These are phyloP conservation scores for Cutaneotrichosporon curvatum DNA, from an alignment of 1,284 basidiomycete genomes.

Conservation along the genomic window DNA sequence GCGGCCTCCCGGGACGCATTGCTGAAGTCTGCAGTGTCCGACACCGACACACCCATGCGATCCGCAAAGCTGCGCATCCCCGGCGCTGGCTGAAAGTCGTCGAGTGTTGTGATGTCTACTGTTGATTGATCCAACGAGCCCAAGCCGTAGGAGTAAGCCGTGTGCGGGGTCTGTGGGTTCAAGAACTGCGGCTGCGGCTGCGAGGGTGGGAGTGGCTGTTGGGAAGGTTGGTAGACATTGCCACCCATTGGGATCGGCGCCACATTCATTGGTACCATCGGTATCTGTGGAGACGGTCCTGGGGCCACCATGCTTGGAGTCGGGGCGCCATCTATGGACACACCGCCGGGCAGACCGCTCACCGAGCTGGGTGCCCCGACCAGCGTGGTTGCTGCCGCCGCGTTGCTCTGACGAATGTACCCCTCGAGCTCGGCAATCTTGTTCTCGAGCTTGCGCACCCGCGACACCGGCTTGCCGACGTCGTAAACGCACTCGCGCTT, in stretches of 20 bases:
- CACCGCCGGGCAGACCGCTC: no score
- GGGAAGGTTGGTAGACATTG: no score
- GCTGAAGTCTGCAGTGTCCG: background rate
- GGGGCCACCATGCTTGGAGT: no score
- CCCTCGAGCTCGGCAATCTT: conserved; percentile 37
- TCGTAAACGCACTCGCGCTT: conserved; percentile 39
- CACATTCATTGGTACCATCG: no score
- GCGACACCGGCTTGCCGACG: conserved; percentile 33
- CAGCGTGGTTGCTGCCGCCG: no score
- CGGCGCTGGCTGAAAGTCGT: conserved; percentile 4
- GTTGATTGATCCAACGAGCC: conserved; percentile 1
- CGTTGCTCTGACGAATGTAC: background rate
- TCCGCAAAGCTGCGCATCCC: conserved; percentile 1
- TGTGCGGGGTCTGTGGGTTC: background rate
- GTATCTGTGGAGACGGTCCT: no score
- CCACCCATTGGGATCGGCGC: no score
- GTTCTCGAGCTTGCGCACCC: conserved; percentile 40
- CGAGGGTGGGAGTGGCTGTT: background rate
- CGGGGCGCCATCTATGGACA: no score
- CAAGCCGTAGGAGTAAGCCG: background rate
- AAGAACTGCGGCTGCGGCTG: background rate
- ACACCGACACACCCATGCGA: background rate
- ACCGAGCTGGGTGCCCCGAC: background rate
- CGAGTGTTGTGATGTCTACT: conserved; percentile 3
- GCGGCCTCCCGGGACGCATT: background rate